These are phyloP conservation scores for Closterium sp. DNA, from an alignment of 139 green algal genomes.

Conservation along the genomic window DNA sequence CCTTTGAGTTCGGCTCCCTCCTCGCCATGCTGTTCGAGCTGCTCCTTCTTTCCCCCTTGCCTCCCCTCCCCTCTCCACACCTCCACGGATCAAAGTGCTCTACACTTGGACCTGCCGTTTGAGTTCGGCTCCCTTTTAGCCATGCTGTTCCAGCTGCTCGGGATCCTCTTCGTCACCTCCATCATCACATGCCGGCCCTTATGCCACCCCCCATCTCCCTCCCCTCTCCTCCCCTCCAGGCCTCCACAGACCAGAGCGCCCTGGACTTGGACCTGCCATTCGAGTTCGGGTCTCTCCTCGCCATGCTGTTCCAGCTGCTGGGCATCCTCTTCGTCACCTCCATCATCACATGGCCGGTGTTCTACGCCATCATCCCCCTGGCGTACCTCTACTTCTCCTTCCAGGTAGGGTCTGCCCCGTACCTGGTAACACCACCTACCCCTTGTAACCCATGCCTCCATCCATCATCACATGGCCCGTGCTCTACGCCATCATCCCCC, in stretches of 20 bases:
- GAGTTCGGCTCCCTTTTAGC: too few species aligned
- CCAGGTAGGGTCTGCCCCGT: background rate
- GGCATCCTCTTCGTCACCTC: slow-evolving; percentile 18
- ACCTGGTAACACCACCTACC: too few species aligned
- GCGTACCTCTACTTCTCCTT: slow-evolving; percentile 1
- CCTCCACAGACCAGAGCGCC: background rate
- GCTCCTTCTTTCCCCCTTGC: too few species aligned
- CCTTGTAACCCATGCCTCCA: too few species aligned
- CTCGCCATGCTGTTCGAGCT: too few species aligned
- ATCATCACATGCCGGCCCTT: too few species aligned
- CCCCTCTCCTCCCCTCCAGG: background rate
- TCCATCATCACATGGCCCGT: background rate
- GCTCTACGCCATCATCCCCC: background rate
- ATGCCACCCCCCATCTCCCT: too few species aligned
- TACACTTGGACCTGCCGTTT: too few species aligned
- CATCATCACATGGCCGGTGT: background rate
- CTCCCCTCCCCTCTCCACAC: background rate
- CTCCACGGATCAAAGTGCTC: too few species aligned
- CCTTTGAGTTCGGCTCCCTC: too few species aligned
- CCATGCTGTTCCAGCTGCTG: background rate
- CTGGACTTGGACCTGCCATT: slow-evolving; percentile 24
- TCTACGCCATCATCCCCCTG: background rate
- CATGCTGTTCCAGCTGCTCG: too few species aligned
- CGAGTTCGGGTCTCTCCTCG: background rate
- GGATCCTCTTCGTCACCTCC: too few species aligned